Percentiles rank a stretch among this genome's conserved stretches.
Conservation (phyloP, 352 stramenopile species). For the Pythium chondricola region DNA sequence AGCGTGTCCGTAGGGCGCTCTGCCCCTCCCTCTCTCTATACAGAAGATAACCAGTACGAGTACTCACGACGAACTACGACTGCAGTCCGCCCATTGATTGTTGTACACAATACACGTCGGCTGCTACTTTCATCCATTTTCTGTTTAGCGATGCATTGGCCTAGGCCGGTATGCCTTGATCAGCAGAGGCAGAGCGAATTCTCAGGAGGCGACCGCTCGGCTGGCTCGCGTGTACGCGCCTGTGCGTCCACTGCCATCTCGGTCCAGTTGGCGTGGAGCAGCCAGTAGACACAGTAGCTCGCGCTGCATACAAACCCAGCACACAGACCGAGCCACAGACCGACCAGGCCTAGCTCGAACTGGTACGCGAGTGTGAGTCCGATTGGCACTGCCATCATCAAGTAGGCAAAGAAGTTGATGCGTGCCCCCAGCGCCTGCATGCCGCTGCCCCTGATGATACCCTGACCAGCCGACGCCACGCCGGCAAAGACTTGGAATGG, state of each 20-base stretch:
- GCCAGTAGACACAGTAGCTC: constrained; percentile 63
- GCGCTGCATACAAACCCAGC: constrained; percentile 56
- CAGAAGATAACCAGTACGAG: too few species aligned
- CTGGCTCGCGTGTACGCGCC: constrained; percentile 40
- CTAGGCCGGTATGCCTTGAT: too few species aligned
- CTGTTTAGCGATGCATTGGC: too few species aligned
- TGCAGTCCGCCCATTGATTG: too few species aligned
- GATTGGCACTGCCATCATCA: constrained; percentile 73
- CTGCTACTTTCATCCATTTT: too few species aligned
- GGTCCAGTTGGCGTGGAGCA: constrained; percentile 66
- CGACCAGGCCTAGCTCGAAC: constrained; percentile 51
- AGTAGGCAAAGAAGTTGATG: constrained; percentile 85
- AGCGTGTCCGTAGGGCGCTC: too few species aligned
- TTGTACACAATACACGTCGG: too few species aligned
- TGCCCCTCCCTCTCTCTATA: too few species aligned
- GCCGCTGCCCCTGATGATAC: constrained; percentile 74
- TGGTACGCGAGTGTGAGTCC: constrained; percentile 67
- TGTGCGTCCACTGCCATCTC: constrained; percentile 55
- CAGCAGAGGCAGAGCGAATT: constrained; percentile 19
- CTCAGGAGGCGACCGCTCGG: constrained; percentile 22
- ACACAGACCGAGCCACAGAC: constrained; percentile 80
- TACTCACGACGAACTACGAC: too few species aligned
- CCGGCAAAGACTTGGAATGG: constrained; percentile 83
- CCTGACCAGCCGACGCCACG: constrained; percentile 60
- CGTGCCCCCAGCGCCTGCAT: constrained; percentile 74